A percentile compares a stretch with the other conserved stretches of the same genome.
Evolutionary conservation across 208 protist species (phyloP).

Genomic region (Acanthamoeba triangularis): DNA sequence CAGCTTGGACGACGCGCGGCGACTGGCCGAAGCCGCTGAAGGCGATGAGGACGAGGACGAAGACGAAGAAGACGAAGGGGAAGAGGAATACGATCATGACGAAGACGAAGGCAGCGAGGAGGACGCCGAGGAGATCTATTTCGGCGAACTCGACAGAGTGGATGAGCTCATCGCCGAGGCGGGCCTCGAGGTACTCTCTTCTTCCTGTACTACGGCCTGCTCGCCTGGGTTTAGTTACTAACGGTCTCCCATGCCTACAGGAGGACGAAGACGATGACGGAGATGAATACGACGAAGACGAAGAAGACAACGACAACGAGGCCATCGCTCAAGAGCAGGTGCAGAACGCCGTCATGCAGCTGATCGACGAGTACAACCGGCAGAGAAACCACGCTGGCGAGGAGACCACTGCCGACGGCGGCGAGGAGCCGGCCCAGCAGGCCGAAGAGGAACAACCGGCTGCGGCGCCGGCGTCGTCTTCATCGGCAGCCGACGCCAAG

Average conservation of each 20-base stretch:
- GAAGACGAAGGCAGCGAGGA: background rate
- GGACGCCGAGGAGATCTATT: conserved; percentile 52
- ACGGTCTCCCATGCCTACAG: background rate
- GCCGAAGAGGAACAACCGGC: background rate
- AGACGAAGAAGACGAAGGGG: background rate
- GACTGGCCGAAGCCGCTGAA: background rate
- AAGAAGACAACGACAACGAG: background rate
- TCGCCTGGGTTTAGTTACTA: too few species aligned
- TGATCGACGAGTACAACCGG: conserved; percentile 5
- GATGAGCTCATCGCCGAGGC: conserved; percentile 34
- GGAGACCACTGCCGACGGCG: background rate
- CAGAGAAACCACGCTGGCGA: background rate
- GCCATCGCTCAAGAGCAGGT: background rate
- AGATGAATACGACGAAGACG: background rate
- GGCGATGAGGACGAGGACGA: background rate
- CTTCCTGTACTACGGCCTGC: too few species aligned
- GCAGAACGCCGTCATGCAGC: background rate
- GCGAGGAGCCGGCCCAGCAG: background rate
- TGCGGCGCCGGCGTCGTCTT: too few species aligned
- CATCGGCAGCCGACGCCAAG: background rate
- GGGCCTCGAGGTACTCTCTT: background rate
- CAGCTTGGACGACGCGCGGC: conserved; percentile 4
- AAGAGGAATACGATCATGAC: background rate
- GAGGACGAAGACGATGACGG: background rate
- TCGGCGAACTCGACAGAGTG: background rate